Percentiles rank a stretch among this genome's conserved stretches.
Conservation (phyloP, 139 green algal genomes). For the Monoraphidium neglectum region DNA sequence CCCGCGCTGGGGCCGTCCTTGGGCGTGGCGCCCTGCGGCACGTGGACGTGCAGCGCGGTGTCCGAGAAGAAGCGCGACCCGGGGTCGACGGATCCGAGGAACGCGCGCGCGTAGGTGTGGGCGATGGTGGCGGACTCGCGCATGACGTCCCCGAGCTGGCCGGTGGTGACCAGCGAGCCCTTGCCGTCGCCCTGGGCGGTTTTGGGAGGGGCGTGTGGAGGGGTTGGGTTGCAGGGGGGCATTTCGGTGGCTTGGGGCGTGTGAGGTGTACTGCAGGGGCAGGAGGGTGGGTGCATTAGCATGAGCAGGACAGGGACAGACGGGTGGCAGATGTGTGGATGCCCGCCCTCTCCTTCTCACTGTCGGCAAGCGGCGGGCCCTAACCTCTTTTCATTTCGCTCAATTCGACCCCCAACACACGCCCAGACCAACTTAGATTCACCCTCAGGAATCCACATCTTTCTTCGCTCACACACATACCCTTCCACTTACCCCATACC, state of each 20-base stretch:
- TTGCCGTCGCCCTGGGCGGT: constrained; percentile 9
- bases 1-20: constrained; percentile 94
- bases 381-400: too few species aligned
- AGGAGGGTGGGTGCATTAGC: background rate
- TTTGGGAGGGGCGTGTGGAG: background rate
- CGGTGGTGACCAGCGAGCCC: constrained; percentile 42
- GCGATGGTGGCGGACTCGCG: constrained; percentile 92
- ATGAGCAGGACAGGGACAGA: too few species aligned
- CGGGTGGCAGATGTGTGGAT: too few species aligned
- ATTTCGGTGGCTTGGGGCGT: too few species aligned
- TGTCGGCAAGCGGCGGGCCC: too few species aligned
- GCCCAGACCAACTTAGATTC: too few species aligned
- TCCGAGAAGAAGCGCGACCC: constrained; percentile 45
- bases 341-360: too few species aligned
- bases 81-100: constrained; percentile 39
- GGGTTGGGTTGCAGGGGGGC: too few species aligned
- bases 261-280: background rate
- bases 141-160: constrained; percentile 98
- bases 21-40: constrained; percentile 90
- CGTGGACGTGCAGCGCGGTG: constrained; percentile 89
- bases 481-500: too few species aligned
- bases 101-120: constrained; percentile 85
- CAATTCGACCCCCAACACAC: too few species aligned
- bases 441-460: too few species aligned
- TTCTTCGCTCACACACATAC: too few species aligned